Evolutionary conservation across 495 filamentous ascomycete genomes (phyloP), one percentile per base, ranked within the genome.

Genomic region (Talaromyces borbonicus): DNA sequence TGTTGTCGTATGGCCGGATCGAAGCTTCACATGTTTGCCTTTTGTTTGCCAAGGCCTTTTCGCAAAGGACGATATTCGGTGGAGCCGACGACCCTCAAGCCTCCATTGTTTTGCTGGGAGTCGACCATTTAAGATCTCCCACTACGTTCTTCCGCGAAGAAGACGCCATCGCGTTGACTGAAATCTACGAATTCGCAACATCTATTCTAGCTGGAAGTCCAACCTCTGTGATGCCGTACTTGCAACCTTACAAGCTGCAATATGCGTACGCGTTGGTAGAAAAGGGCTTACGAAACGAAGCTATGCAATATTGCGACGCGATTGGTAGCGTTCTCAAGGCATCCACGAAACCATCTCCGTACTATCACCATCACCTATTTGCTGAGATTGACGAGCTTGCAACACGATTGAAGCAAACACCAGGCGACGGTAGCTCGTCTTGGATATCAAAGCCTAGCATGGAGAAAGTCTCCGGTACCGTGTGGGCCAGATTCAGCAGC

Each of bases 391-490:
- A 96, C 49, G 89, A 95, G 55, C 71, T 97, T 11, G 80, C 77
- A 56, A 83, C 80, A 43, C 77, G 92, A 18, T 69, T 97, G 30
- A 84, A 79, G 42, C 86, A 90, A 62, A 84, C 89, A 3, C 85
- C 87, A 18, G 85, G 80, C 49, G 87, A 92, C 50, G 67, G 54
- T 27, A 65, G 71, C 14, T 74, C 69, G 8, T 79, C 79, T 3
- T 95, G 89, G 87, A 89, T 97, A 31, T 84, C 87, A 1, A 92
- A 87, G 59, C 86, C 93, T 9, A 96, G 80, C 62, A 90, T 96
- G 74, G 88, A 92, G 58, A 94, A 89, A 57, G 86, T 97, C 0
- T 93, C 87, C 12, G 84, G 79, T 36, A 83, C 81, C 12, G 78
- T 96, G 60, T 90, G 85, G 80, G 84, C 80, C 42, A 85, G 80